phyloP scores from a whole-genome alignment of 805 yeast genomes.

The Naumovozyma dairenensis region DNA sequence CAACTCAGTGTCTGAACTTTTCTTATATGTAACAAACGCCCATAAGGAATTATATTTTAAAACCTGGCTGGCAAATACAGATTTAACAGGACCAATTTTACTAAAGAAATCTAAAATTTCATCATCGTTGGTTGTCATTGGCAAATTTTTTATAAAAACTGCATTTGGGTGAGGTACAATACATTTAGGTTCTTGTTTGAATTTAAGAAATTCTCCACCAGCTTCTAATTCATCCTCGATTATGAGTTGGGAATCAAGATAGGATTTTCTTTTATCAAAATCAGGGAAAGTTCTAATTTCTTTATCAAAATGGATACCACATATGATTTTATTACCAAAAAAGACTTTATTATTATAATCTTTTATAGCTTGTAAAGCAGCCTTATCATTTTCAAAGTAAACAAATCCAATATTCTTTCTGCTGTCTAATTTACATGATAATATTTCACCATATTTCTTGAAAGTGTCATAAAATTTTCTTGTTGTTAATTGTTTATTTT shows the following conservation, averaged over 20 bases:
- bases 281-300: slow-evolving; percentile 27
- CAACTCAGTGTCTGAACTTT: slow-evolving; percentile 26
- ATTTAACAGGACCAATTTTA: slow-evolving; percentile 27
- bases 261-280: slow-evolving; percentile 21
- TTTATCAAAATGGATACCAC: slow-evolving; percentile 35
- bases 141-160: slow-evolving; percentile 29
- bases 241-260: slow-evolving; percentile 19
- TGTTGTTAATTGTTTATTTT: slow-evolving; percentile 31
- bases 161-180: slow-evolving; percentile 25
- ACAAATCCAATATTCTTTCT: slow-evolving; percentile 36
- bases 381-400: slow-evolving; percentile 30
- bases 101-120: slow-evolving; percentile 24
- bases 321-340: slow-evolving; percentile 28
- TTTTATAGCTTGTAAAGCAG: slow-evolving; percentile 31
- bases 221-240: slow-evolving; percentile 10
- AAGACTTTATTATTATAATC: slow-evolving; percentile 25
- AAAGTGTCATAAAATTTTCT: slow-evolving; percentile 42
- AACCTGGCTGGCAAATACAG: slow-evolving; percentile 27
- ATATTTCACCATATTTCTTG: slow-evolving; percentile 37
- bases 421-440: slow-evolving; percentile 35
- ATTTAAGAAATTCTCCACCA: slow-evolving; percentile 2
- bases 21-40: slow-evolving; percentile 37
- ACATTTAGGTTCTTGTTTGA: slow-evolving; percentile 2
- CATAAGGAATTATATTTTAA: slow-evolving; percentile 20
- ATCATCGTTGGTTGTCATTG: slow-evolving; percentile 23